Base-by-base conservation (phyloP, 2,329 filamentous ascomycete genomes). In the Cordyceps javanica region DNA sequence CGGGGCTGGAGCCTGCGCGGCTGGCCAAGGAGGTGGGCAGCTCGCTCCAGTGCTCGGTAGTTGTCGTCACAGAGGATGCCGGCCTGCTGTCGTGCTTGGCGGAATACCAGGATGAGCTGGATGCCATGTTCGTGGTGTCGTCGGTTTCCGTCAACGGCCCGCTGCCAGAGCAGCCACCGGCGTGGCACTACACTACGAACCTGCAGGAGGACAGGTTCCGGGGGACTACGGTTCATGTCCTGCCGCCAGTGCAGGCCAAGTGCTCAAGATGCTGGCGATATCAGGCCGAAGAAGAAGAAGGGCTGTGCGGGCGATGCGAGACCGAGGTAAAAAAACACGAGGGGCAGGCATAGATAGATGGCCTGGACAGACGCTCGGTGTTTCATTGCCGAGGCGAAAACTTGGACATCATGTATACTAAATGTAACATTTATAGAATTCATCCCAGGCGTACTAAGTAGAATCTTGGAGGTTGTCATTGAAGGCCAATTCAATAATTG, bases 231-330 rank as follows among this genome's bases (percentile, higher is more conserved):
- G 77, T 76, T 23, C 71, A 73, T 62, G 76, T 80, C 23, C 63
- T 78, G 52, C 78, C 82, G 58, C 82, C 82, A 1, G 69, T 65
- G 63, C 66, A 77, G 13, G 73, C 78, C 48, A 99, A 97, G 71
- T 99, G 94, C 69, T 79, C 83, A 1, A 80, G 94, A 52, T 99
- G 94, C 73, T 99, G 94, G 94, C 83, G 88, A 61, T 96, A 90
- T 70, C 79, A 88, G 25, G 86, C 88, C n/a, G 76, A 81, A n/a
- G 72, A 73, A 49, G 79, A 87, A 63, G 83, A 88, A 19, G 70
- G 75, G 39, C 73, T 96, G 19, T 97, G 93, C 71, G 73, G 71
- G 50, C 78, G 91, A 67, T 97, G 93, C 69, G 83, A 86, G 30
- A 80, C 83, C 13, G 82, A 87, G 36, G 80, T 93, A 38, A 26